Conservation (phyloP, 257 asterid genomes). For the Petrea volubilis region DNA sequence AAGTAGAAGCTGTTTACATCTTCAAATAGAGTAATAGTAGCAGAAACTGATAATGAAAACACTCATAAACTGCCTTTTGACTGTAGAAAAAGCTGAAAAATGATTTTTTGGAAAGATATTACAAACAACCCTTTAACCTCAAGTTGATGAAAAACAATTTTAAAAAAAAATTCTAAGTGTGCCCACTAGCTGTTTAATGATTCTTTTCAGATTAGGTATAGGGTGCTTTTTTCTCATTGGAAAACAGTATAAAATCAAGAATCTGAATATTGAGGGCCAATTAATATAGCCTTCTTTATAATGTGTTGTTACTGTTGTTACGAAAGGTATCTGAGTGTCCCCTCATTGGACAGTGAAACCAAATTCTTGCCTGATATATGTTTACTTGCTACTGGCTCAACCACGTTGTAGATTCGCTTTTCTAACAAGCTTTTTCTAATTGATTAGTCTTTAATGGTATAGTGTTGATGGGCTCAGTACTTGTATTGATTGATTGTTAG, state of each 20-base stretch:
- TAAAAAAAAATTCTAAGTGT: not conserved
- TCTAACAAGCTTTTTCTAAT: not conserved
- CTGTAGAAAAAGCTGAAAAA: too few species aligned
- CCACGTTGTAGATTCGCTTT: not conserved
- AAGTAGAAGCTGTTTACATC: too few species aligned
- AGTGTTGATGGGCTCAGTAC: too few species aligned
- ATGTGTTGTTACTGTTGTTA: not conserved
- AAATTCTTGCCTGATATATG: not conserved
- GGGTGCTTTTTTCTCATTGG: not conserved
- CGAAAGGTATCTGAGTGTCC: not conserved
- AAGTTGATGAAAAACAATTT: too few species aligned
- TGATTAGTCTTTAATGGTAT: too few species aligned
- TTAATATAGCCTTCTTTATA: not conserved
- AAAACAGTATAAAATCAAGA: constrained; percentile 5
- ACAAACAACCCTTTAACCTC: too few species aligned
- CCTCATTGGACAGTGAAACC: not conserved
- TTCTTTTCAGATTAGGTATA: constrained; percentile 36
- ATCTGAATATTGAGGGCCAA: not conserved
- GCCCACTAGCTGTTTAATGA: constrained; percentile 20
- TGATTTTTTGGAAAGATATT: too few species aligned
- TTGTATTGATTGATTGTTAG: too few species aligned
- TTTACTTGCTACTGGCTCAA: not conserved
- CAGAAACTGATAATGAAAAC: too few species aligned
- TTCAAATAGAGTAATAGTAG: too few species aligned
- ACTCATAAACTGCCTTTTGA: too few species aligned